phyloP scores from a whole-genome alignment of 495 filamentous ascomycete species.

The Podospora didyma region DNA sequence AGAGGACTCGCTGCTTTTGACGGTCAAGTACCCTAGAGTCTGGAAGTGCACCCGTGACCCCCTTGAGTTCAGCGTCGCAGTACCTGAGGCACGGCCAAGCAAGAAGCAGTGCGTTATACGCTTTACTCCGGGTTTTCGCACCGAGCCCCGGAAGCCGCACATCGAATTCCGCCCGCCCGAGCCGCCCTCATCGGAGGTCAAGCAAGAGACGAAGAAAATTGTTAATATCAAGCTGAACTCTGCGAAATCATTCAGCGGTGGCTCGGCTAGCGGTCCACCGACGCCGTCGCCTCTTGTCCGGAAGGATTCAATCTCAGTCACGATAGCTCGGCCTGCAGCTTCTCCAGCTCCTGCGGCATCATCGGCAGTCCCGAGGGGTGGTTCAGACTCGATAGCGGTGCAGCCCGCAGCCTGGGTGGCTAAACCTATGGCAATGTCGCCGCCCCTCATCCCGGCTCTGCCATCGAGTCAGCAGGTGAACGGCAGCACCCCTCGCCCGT shows the following conservation, averaged over 20 bases:
- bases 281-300: constrained; percentile 11
- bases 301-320: constrained; percentile 27
- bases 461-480: constrained; percentile 6
- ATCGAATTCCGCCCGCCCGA: constrained; percentile 14
- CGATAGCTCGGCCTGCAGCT: constrained; percentile 10
- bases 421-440: constrained; percentile 7
- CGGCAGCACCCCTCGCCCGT: neutral
- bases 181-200: constrained; percentile 20
- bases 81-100: neutral
- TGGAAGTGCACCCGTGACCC: constrained; percentile 58
- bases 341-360: constrained; percentile 3
- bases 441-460: constrained; percentile 3
- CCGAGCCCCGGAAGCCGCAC: constrained; percentile 22
- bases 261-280: constrained; percentile 12
- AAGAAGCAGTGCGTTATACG: constrained; percentile 26
- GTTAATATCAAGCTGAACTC: constrained; percentile 29
- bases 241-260: constrained; percentile 21
- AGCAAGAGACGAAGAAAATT: constrained; percentile 30
- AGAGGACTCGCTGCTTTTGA: constrained; percentile 56
- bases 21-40: constrained; percentile 64
- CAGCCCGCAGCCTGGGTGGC: constrained; percentile 15
- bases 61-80: neutral
- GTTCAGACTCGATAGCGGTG: constrained; percentile 25
- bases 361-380: neutral
- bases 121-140: constrained; percentile 32